A percentile compares a stretch with the other conserved stretches of the same genome.
These are phyloP conservation scores for Laetiporus sulphureus DNA, from an alignment of 1,284 basidiomycete genomes.

Conservation along the genomic window DNA sequence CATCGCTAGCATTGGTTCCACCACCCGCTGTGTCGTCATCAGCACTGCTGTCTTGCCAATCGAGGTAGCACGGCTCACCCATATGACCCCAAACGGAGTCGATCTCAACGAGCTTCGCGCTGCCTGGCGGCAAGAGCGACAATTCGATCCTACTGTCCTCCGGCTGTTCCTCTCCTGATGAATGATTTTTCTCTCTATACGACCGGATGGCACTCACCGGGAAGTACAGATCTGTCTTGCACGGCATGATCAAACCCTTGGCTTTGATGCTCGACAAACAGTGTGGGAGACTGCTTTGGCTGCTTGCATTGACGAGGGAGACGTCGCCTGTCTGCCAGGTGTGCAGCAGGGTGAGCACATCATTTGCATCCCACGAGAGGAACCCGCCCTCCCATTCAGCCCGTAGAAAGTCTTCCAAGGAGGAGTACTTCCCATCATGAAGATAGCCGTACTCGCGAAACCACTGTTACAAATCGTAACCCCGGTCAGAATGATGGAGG, in stretches of 20 bases:
- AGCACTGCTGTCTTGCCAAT: no score
- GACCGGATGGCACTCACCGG: constrained; percentile 17
- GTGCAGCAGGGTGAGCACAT: constrained; percentile 30
- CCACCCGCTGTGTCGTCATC: constrained; percentile 16
- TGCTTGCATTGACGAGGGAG: constrained; percentile 23
- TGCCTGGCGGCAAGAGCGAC: constrained; percentile 32
- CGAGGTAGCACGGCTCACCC: constrained; percentile 33
- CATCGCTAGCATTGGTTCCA: constrained; percentile 17
- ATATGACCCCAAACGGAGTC: constrained; percentile 54
- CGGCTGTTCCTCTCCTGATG: constrained; percentile 29
- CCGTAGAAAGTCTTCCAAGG: constrained; percentile 43
- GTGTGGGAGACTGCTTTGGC: constrained; percentile 16
- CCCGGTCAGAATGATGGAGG: no score
- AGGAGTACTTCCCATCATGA: constrained; percentile 36
- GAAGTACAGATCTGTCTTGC: constrained; percentile 54
- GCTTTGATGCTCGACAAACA: constrained; percentile 28
- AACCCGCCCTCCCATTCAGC: constrained; percentile 37
- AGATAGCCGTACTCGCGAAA: constrained; percentile 46
- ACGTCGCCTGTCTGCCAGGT: constrained; percentile 37
- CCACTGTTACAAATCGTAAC: no score
- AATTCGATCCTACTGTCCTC: constrained; percentile 52
- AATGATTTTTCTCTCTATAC: neutral
- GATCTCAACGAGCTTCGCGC: constrained; percentile 41
- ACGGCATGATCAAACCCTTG: constrained; percentile 50
- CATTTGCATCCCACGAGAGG: constrained; percentile 35